A percentile compares a stretch with the other conserved stretches of the same genome.
Conservation (phyloP, 2,329 filamentous ascomycete species). For the Aspergillaceae sp. region DNA sequence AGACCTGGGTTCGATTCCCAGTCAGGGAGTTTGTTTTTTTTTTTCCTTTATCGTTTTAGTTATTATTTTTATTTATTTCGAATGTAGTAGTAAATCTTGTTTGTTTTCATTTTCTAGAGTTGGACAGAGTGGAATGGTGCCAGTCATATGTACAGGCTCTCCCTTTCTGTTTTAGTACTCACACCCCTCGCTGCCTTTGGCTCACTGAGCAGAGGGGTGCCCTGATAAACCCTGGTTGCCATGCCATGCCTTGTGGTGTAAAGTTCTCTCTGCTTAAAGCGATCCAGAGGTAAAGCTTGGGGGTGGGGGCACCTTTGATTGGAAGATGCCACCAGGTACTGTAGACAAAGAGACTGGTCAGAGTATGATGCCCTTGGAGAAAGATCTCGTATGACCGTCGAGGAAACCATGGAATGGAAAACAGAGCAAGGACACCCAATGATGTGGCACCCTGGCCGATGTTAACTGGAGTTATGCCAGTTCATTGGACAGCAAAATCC, state of each 20-base stretch:
- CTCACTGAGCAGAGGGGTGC: no score
- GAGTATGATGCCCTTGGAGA: constrained; percentile 14
- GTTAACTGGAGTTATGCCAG: constrained; percentile 3
- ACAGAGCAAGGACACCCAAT: constrained; percentile 10
- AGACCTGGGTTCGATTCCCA: background rate
- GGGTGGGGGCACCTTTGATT: constrained; percentile 1
- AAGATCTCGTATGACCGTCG: constrained; percentile 18
- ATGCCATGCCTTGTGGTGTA: no score
- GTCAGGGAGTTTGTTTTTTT: background rate
- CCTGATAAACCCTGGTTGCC: no score
- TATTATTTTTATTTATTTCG: background rate
- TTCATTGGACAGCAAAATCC: no score
- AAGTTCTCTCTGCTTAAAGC: constrained; percentile 1
- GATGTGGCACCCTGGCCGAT: constrained; percentile 8
- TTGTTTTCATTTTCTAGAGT: no score
- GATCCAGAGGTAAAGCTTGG: constrained; percentile 14
- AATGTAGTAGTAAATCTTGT: no score
- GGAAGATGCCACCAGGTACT: constrained; percentile 15
- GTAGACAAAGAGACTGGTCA: constrained; percentile 13
- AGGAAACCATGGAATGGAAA: constrained; percentile 13
- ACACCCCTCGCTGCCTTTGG: no score
- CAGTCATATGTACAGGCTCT: no score
- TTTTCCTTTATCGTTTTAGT: background rate
- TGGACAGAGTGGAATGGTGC: no score
- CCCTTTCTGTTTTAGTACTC: no score